Base-by-base conservation (phyloP, 78 protist genomes). In the Tieghemostelium lacteum region DNA sequence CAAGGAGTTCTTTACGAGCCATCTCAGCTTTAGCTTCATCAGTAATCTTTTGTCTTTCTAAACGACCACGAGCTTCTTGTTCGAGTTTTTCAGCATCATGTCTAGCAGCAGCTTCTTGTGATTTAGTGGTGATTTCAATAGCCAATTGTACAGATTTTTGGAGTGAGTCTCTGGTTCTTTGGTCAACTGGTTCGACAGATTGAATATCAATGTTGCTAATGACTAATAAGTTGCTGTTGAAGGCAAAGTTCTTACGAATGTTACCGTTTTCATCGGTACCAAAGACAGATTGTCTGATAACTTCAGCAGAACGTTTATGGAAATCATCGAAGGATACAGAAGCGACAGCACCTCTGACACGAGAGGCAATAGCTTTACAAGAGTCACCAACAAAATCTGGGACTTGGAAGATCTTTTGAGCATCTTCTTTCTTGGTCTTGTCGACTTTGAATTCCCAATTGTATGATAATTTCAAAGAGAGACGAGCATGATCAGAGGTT, bases 341-440 rank as follows among this genome's bases (percentile, higher is more conserved):
- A 20, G 99, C 98, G 5, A 95, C 98, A 50, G 95, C 96, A 63
- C 97, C 99, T 28, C 99, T 95, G 54, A 97, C 87, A 55, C 95
- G 77, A 12, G 96, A 88, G 2, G 98, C 97, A 28, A 97, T 87
- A 33, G 98, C 94, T 91, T 96, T 97, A 95, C 99, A 97, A 26
- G 92, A 45, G 85, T 97, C 97, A 70, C 99, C 99, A 34, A 97
- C 94, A 42, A 97, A 97, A 94, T 97, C 99, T 29, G 98, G 96
- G 36, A 96, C 95, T 33, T 86, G 66, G 87, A 97, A 97, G 54
- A 97, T 28, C 80, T 94, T 89, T 39, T 49, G 85, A 49, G 94
- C 88, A 17, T 92, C 94, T 63, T 37, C 83, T 8, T 5, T 62
- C 83, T 37, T 34, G 85, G 36, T 50, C 71, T 50, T 55, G 45